Evolutionary conservation across 345 rosid species (phyloP), one percentile per base, ranked within the genome.

Genomic region (Brassica rapa): DNA sequence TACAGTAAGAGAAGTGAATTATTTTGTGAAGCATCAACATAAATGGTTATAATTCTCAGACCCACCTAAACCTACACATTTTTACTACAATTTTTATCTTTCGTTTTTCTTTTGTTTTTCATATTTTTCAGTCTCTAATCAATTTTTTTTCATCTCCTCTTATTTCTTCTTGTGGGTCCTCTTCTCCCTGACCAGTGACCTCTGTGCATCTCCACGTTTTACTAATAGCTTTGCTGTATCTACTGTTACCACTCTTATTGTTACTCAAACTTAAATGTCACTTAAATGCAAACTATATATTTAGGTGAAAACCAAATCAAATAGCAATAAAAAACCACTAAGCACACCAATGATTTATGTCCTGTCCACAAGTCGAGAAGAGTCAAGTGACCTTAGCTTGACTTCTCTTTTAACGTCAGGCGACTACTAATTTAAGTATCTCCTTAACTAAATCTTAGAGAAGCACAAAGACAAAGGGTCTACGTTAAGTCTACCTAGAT

Each of bases 151-250:
- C 14, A 68, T 67, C 65, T 73, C n/a, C 27, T 55, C 66, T 39
- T 53, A 0, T 27, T 62, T 63, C 1, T 43, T 14, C 24, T 23
- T 27, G 51, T 66, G 63, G 74, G 78, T 68, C 70, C 25, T 73
- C 70, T 61, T 67, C 69, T 60, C 7, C 57, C 25, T 46, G 55
- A 46, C 4, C 29, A 25, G 29, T 25, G 29, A 25, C 51, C 51
- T 4, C 51, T 79, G 71, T 74, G 75, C 71, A 51, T 74, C 33
- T 74, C 79, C 82, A 80, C 67, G 33, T 80, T 74, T 71, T 72
- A 79, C 35, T 63, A 70, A 41, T 62, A 57, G 74, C 82, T 21
- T 70, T 7, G 74, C 65, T 79, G 82, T 61, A 67, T 76, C 43
- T 75, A 67, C 43, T 30, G 24, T 63, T 77, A 66, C 82, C 77